A percentile compares a stretch with the other conserved stretches of the same genome.
Evolutionary conservation across 768 basidiomycete species (phyloP).

Genomic region (Xerocomus potaroensis): DNA sequence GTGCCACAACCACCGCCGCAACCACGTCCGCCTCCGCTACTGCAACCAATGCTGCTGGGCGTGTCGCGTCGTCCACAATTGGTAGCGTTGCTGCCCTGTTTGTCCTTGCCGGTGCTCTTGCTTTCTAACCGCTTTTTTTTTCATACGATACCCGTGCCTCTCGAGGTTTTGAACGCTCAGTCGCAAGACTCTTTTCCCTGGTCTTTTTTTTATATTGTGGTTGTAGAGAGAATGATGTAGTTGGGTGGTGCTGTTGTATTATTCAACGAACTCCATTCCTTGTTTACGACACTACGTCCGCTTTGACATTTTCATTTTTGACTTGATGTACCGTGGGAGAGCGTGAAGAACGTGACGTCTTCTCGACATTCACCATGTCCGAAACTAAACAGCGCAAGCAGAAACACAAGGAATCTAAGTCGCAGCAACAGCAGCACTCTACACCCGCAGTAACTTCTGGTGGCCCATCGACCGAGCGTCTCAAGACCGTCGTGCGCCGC

Average conservation of each 20-base stretch:
- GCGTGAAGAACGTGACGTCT: neutral
- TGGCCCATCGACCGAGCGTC: too few relatives aligned
- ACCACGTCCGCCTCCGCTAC: slow-evolving; percentile 14
- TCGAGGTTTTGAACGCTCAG: slow-evolving; percentile 11
- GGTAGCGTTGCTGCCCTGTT: slow-evolving; percentile 17
- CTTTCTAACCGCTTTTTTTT: slow-evolving; percentile 10
- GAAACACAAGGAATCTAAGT: slow-evolving; percentile 31
- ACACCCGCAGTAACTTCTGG: too few relatives aligned
- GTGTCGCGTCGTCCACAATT: slow-evolving; percentile 16
- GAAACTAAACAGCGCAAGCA: slow-evolving; percentile 24
- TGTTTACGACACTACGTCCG: neutral
- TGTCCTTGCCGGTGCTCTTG: slow-evolving; percentile 19
- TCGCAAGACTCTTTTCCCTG: neutral
- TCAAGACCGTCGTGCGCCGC: slow-evolving; percentile 85
- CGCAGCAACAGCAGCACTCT: too few relatives aligned
- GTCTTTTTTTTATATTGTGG: neutral
- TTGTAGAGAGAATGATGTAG: slow-evolving; percentile 4
- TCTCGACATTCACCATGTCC: too few relatives aligned
- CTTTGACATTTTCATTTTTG: neutral
- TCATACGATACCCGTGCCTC: slow-evolving; percentile 4
- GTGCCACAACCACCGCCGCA: slow-evolving; percentile 15
- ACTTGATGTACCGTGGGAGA: neutral
- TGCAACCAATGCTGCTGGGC: slow-evolving; percentile 17
- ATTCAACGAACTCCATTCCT: slow-evolving; percentile 2
- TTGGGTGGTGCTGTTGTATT: slow-evolving; percentile 18